Percentiles rank a stretch among this genome's conserved stretches.
phyloP scores from a whole-genome alignment of 1,284 basidiomycete genomes.

The Austroboletus novae-zelandiae region DNA sequence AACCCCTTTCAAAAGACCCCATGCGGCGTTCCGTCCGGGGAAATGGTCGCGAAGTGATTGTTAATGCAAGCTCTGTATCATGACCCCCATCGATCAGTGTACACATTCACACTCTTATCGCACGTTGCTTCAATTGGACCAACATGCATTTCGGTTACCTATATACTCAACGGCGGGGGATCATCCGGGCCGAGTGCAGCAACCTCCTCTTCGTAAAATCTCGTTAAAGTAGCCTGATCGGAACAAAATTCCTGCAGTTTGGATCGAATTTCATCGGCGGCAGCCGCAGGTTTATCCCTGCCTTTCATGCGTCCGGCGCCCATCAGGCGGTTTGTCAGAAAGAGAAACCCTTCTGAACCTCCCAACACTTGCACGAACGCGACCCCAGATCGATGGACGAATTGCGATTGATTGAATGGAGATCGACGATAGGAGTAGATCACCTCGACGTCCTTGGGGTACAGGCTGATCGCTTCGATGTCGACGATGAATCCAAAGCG shows the following conservation, averaged over 20 bases:
- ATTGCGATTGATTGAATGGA: conserved; percentile 81
- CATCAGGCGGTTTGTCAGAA: conserved; percentile 84
- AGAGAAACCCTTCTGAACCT: conserved; percentile 75
- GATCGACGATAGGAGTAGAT: conserved; percentile 84
- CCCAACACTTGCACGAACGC: conserved; percentile 88
- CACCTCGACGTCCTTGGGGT: conserved; percentile 80
- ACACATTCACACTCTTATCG: conserved; percentile 5
- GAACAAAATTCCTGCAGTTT: conserved; percentile 66
- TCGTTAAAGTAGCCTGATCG: conserved; percentile 50
- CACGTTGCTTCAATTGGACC: conserved; percentile 6
- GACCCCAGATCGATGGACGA: conserved; percentile 83
- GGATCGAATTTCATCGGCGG: conserved; percentile 59
- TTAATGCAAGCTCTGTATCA: conserved; percentile 67
- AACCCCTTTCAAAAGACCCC: conserved; percentile 69
- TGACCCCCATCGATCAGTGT: conserved; percentile 30
- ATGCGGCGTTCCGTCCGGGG: conserved; percentile 61
- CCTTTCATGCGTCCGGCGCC: conserved; percentile 61
- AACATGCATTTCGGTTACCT: conserved; percentile 16
- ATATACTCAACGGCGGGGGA: conserved; percentile 55
- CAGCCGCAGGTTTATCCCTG: conserved; percentile 47
- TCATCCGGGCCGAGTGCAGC: conserved; percentile 56
- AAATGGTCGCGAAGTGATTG: conserved; percentile 72
- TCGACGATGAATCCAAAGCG: conserved; percentile 85
- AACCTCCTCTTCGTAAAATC: conserved; percentile 74
- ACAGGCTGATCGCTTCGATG: conserved; percentile 75